Percentiles rank a stretch among this genome's conserved stretches.
These are phyloP conservation scores for Onygena corvina DNA, from an alignment of 2,329 filamentous ascomycete species.

Conservation along the genomic window DNA sequence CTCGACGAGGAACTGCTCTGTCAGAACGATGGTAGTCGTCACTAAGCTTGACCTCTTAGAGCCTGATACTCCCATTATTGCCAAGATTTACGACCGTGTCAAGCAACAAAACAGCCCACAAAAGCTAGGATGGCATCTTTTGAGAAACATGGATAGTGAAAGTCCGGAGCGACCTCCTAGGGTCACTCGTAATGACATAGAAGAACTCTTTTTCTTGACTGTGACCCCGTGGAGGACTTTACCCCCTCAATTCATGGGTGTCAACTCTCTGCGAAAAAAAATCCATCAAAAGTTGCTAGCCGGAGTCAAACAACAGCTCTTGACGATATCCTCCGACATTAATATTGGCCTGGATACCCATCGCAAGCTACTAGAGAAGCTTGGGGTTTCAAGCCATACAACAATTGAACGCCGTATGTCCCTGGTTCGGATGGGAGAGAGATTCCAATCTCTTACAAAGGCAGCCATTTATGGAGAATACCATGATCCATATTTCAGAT, in stretches of 20 bases:
- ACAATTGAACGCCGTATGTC: conserved; percentile 15
- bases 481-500: conserved; percentile 18
- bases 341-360: conserved; percentile 26
- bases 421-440: conserved; percentile 17
- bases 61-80: conserved; percentile 27
- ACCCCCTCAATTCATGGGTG: conserved; percentile 20
- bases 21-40: conserved; percentile 36
- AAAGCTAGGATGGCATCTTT: conserved; percentile 40
- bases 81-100: conserved; percentile 26
- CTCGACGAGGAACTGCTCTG: conserved; percentile 24
- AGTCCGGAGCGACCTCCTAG: conserved; percentile 15
- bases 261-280: conserved; percentile 22
- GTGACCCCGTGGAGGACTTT: conserved; percentile 21
- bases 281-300: conserved; percentile 26
- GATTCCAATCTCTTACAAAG: conserved; percentile 17
- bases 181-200: conserved; percentile 21
- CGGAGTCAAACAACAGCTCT: conserved; percentile 27
- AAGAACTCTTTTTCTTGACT: conserved; percentile 26
- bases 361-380: conserved; percentile 18
- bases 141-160: conserved; percentile 36
- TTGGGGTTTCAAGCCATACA: conserved; percentile 20
- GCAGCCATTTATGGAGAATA: conserved; percentile 20
- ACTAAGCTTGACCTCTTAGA: conserved; percentile 37
- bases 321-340: conserved; percentile 29
- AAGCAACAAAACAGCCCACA: conserved; percentile 33